These are phyloP conservation scores for Aspergillus nanangensis DNA, from an alignment of 495 filamentous ascomycete species.

Conservation along the genomic window DNA sequence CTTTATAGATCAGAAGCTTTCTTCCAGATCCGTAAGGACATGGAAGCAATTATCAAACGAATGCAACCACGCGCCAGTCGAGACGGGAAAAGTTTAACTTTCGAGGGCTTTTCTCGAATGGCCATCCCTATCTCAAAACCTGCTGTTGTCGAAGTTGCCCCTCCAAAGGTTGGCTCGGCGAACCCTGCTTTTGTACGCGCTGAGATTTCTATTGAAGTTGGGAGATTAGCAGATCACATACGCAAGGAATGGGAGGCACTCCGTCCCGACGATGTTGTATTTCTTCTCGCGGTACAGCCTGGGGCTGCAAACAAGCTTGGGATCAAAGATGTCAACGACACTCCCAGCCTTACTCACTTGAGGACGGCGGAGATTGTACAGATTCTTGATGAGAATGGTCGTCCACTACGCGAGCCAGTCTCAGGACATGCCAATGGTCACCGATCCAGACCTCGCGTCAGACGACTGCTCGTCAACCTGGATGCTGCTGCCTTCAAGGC, in stretches of 20 bases:
- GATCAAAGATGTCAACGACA: conserved; percentile 45
- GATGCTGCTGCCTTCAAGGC: conserved; percentile 75
- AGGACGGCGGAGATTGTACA: conserved; percentile 85
- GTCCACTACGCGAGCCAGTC: conserved; percentile 60
- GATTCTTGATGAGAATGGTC: conserved; percentile 83
- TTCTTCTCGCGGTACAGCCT: conserved; percentile 66
- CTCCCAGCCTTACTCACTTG: conserved; percentile 62
- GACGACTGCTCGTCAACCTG: conserved; percentile 74
- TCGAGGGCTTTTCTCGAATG: conserved; percentile 88
- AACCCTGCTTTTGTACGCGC: conserved; percentile 82
- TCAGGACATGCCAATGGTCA: conserved; percentile 48
- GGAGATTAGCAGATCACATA: conserved; percentile 65
- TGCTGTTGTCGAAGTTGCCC: conserved; percentile 81
- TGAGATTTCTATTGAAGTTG: conserved; percentile 86
- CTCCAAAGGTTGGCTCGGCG: conserved; percentile 77
- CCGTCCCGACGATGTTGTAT: conserved; percentile 85
- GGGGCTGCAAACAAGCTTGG: conserved; percentile 45
- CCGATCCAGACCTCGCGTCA: conserved; percentile 47
- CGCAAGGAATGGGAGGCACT: conserved; percentile 89
- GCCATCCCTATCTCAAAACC: conserved; percentile 81
- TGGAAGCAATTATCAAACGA: conserved; percentile 76
- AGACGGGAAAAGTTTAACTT: conserved; percentile 58
- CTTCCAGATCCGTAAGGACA: conserved; percentile 87
- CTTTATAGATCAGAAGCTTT: conserved; percentile 90
- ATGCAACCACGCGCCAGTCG: conserved; percentile 65